Percentiles rank a stretch among this genome's conserved stretches.
These are phyloP conservation scores for Ceratocystis smalleyi DNA, from an alignment of 2,329 filamentous ascomycete species.

Conservation along the genomic window DNA sequence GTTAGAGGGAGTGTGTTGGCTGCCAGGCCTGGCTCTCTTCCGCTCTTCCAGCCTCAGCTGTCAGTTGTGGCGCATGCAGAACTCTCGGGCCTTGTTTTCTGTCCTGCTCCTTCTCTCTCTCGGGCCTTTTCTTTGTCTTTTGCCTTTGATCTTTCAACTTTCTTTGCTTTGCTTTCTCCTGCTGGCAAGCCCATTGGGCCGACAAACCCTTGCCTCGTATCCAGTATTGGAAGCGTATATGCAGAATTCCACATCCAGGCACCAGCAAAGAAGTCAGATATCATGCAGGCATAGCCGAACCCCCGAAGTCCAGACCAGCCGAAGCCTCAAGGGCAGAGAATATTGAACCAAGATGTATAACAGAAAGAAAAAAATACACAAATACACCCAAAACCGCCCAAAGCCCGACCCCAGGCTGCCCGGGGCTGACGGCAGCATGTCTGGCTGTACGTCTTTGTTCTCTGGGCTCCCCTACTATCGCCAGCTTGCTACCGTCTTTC, in stretches of 20 bases:
- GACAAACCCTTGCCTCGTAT: neutral
- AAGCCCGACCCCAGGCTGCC: neutral
- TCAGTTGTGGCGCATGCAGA: conserved; percentile 5
- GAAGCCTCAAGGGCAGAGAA: neutral
- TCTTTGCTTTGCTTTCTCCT: neutral
- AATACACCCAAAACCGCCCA: too few relatives aligned
- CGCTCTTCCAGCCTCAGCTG: neutral
- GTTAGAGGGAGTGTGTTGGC: neutral
- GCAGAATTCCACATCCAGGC: neutral
- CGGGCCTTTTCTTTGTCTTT: neutral
- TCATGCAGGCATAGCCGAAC: neutral
- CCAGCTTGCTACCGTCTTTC: neutral
- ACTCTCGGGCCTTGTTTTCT: neutral
- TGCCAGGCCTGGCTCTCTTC: neutral
- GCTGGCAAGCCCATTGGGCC: neutral
- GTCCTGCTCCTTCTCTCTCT: neutral
- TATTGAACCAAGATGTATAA: too few relatives aligned
- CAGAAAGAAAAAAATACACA: too few relatives aligned
- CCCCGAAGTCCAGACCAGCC: neutral
- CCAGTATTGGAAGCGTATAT: neutral
- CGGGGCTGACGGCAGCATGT: neutral
- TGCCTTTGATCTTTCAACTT: neutral
- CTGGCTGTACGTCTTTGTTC: neutral
- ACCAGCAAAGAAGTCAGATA: neutral
- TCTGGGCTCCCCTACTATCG: neutral